These are phyloP conservation scores for Sonneratia alba DNA, from an alignment of 345 rosid genomes.

Conservation along the genomic window DNA sequence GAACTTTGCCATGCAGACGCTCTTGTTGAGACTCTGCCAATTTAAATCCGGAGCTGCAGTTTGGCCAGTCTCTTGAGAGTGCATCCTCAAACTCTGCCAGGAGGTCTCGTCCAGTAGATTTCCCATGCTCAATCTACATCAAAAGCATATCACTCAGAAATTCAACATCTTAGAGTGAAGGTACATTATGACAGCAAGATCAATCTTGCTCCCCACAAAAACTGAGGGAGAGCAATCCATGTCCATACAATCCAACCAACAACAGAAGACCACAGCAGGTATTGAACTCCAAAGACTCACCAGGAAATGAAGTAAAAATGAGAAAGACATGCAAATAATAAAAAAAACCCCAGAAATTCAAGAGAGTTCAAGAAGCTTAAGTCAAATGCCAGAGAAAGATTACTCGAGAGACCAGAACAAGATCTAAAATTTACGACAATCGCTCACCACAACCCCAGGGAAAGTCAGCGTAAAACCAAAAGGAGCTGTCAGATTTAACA, in stretches of 20 bases:
- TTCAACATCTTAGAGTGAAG: background rate
- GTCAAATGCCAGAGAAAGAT: background rate
- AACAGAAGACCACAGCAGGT: background rate
- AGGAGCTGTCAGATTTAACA: background rate
- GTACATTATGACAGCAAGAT: background rate
- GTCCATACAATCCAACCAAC: background rate
- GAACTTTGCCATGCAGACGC: slow-evolving; percentile 46
- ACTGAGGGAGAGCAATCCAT: background rate
- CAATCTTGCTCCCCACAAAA: background rate
- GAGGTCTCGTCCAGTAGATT: slow-evolving; percentile 44
- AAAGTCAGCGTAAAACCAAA: background rate
- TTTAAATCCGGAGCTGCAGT: slow-evolving; percentile 43
- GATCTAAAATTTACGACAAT: background rate
- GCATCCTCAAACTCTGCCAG: slow-evolving; percentile 78
- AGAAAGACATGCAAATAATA: background rate
- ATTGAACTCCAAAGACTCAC: background rate
- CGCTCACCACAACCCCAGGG: background rate
- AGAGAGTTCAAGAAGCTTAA: background rate
- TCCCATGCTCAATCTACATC: slow-evolving; percentile 32
- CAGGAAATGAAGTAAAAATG: background rate
- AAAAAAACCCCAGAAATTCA: background rate
- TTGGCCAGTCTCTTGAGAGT: slow-evolving; percentile 49
- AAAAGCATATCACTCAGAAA: slow-evolving; percentile 1
- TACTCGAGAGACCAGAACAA: background rate
- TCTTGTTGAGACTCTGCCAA: slow-evolving; percentile 43